Percentiles rank a stretch among this genome's conserved stretches.
Evolutionary conservation across 75 land plant species (phyloP).

Genomic region (Pinus tabuliformis): DNA sequence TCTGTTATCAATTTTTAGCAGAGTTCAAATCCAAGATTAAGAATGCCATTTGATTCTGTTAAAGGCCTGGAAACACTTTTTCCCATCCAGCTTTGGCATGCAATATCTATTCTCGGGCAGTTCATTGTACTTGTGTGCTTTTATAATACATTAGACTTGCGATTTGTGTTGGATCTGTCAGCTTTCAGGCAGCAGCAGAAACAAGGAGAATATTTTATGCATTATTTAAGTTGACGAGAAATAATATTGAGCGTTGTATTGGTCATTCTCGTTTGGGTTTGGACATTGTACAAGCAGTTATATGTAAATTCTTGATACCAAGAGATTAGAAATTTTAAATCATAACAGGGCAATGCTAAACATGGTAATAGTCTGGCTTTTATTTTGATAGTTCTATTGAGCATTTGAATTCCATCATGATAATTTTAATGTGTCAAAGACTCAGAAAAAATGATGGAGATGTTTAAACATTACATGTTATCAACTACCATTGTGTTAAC

Average conservation of each 20-base stretch:
- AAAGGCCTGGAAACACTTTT: background rate
- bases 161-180: background rate
- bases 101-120: background rate
- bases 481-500: background rate
- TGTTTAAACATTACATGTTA: background rate
- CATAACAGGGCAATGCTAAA: background rate
- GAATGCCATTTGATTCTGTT: background rate
- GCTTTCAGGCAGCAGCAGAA: background rate
- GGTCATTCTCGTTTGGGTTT: background rate
- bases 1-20: background rate
- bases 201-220: background rate
- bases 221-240: background rate
- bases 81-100: background rate
- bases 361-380: background rate
- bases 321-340: background rate
- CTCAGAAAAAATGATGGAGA: background rate
- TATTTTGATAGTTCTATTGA: background rate
- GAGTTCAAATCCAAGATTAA: background rate
- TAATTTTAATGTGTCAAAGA: background rate
- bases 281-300: background rate
- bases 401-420: background rate
- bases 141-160: background rate
- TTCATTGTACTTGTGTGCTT: background rate
- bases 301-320: background rate
- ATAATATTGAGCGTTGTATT: background rate